A percentile compares a stretch with the other conserved stretches of the same genome.
Conservation (phyloP, 352 stramenopile species). For the Phytophthora tubulina region DNA sequence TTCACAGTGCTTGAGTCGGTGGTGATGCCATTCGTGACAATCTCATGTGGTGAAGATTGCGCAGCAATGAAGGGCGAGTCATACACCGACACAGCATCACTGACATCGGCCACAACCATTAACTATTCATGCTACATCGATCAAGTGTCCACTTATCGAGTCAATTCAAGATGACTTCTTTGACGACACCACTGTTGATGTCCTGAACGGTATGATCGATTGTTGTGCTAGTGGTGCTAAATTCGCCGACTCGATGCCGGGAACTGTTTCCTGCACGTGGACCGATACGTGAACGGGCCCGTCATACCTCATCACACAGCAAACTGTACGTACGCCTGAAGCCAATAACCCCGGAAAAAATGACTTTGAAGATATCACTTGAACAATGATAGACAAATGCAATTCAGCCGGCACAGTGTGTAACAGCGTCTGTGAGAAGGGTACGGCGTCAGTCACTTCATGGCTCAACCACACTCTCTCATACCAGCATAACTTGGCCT, state of each 20-base stretch:
- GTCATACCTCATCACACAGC: conserved; percentile 41
- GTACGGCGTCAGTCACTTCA: conserved; percentile 38
- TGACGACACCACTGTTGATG: conserved; percentile 45
- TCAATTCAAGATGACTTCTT: conserved; percentile 52
- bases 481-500: conserved; percentile 63
- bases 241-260: conserved; percentile 53
- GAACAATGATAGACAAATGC: conserved; percentile 49
- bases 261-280: conserved; percentile 45
- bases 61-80: conserved; percentile 45
- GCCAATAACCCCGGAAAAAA: conserved; percentile 58
- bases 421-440: conserved; percentile 59
- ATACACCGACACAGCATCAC: conserved; percentile 55
- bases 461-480: conserved; percentile 55
- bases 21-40: conserved; percentile 58
- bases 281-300: conserved; percentile 50
- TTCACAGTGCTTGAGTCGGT: conserved; percentile 60
- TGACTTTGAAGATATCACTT: conserved; percentile 40
- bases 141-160: conserved; percentile 53
- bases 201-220: conserved; percentile 60
- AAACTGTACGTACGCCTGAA: conserved; percentile 39
- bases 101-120: conserved; percentile 44
- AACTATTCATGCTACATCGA: conserved; percentile 58
- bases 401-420: conserved; percentile 49
- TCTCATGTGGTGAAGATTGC: conserved; percentile 46
- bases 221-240: conserved; percentile 37